Evolutionary conservation across 2,329 filamentous ascomycete species (phyloP), one percentile per base, ranked within the genome.

Genomic region (Xylariomycetidae sp.): DNA sequence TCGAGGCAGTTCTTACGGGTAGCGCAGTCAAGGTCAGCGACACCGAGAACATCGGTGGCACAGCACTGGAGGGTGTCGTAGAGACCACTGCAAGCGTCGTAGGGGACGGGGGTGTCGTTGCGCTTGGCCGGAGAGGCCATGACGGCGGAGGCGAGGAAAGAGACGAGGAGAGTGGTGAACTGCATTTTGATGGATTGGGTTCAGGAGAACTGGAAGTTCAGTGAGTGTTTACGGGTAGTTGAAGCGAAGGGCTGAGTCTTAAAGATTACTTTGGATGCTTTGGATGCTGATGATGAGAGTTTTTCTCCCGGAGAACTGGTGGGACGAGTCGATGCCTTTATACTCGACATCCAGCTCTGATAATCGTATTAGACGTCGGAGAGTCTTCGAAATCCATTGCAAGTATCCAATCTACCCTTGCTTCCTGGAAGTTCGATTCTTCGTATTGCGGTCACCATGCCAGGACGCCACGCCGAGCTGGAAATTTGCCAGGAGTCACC

Each of bases 31-130:
- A 56, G 48, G 31, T 55, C 53, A 14, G 52, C 52, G 13, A 56
- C 39, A 7, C 52, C 53, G 25, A 81, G 68, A 20, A 82, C 66
- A 44, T 81, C 72, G 16, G 75, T 77, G 11, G 76, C 71, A 52
- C 78, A 82, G 66, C 78, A 82, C 44, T 72, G 67, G 4, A 70
- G 49, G 19, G 46, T 62, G 44, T 50, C 53, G 46, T 68, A 68
- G 14, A 69, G 57, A 12, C 42, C 42, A 13, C 58, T 59, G 18
- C 69, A 71, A 26, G 68, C 55, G 7, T 48, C 31, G 35, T 68
- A 70, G 5, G 44, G 34, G 19, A 51, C 20, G 20, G 8, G n/a
- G 20, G 20, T 23, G 20, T n/a, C n/a, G 20, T n/a, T n/a, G 20
- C 20, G 8, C 8, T n/a, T 23, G 20, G 23, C 20, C 2, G 51